Evolutionary conservation across 202 grass and related monocot species (phyloP).

Genomic region (Carex arenaria): DNA sequence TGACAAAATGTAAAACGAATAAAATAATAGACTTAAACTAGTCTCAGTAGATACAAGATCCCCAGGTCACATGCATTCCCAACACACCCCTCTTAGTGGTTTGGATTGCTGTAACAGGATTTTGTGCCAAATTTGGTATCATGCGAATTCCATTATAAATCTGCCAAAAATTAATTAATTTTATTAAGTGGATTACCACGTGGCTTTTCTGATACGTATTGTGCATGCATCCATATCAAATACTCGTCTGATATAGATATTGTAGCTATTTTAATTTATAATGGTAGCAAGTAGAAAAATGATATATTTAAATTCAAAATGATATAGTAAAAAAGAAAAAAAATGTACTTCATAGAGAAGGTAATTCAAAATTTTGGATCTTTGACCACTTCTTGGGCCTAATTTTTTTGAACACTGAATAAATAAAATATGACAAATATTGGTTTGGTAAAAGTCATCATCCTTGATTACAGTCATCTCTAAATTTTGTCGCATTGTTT

Average conservation of each 20-base stretch:
- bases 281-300: not conserved
- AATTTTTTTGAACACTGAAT: slow-evolving; percentile 11
- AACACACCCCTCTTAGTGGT: not conserved
- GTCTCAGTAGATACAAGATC: not conserved
- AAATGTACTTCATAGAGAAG: not conserved
- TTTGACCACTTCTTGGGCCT: not conserved
- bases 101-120: not conserved
- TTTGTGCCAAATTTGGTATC: not conserved
- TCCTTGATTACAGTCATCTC: not conserved
- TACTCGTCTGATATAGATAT: not conserved
- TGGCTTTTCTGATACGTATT: not conserved
- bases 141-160: not conserved
- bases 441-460: not conserved
- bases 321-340: not conserved
- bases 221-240: not conserved
- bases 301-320: not conserved
- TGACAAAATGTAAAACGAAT: not conserved
- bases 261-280: not conserved
- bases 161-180: not conserved
- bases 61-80: not conserved
- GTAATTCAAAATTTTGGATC: not conserved
- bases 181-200: not conserved
- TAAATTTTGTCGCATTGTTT: not conserved
- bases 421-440: not conserved
- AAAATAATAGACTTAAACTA: not conserved